Base-by-base conservation (phyloP, 352 stramenopile genomes). In the Phytophthora macrochlamydospora region DNA sequence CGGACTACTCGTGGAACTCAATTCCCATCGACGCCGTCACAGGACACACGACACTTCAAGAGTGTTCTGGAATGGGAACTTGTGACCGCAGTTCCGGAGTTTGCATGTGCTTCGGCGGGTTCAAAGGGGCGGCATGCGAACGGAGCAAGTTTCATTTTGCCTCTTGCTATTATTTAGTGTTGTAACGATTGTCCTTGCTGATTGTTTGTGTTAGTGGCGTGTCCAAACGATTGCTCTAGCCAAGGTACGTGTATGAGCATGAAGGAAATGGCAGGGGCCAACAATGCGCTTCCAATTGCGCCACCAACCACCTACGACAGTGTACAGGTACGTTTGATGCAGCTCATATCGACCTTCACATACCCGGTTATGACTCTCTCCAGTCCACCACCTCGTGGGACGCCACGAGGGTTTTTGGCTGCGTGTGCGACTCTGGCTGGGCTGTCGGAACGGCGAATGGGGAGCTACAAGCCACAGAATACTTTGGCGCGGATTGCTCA, bases 321-420 rank as follows among this genome's bases (percentile, higher is more conserved):
- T 3, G 33, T 62, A 7, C 37, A 28, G 62, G 83, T 91, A 67
- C 42, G 71, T 70, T 29, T 37, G 13, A 24, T 24, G 18, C 18
- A 24, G 18, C 18, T 24, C 18, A 24, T 24, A 24, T 24, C 18
- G 18, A 24, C 18, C 18, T 24, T 24, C 18, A 24, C 18, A 24
- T 24, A 24, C 18, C 18, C 18, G 18, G 45, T 35, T 31, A 53
- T 33, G 3, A 9, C 58, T 60, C 6, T 59, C 42, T 24, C 45
- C 46, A 88, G 81, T 59, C 40, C 31, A 85, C 78, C 9, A 84
- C 71, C 7, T 95, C 89, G 3, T 98, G 94, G 94, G 94, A 98
- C 58, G 86, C 95, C 68, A 81, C 97, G 35, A 84, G 90, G 18
- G 87, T 98, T 60, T 94, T 92, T 73, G 88, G 87, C 0, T 98